Conservation (phyloP, 345 rosid species). For the Aquilaria yunnanensis region DNA sequence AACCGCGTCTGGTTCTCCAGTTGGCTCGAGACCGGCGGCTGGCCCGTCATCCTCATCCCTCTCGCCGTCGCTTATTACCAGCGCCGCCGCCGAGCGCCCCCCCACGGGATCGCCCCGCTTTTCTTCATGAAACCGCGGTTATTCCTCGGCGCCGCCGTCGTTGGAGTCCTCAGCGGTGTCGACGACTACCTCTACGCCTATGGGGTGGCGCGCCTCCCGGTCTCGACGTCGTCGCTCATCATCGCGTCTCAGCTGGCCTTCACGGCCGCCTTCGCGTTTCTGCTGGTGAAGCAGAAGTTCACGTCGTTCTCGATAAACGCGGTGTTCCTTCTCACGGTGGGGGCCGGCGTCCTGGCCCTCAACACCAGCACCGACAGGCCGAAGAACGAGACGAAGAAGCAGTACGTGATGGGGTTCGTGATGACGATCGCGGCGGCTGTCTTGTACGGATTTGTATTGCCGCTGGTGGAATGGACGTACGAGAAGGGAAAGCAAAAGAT, state of each 20-base stretch:
- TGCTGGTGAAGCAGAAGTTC: conserved; percentile 68
- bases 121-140: conserved; percentile 33
- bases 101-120: conserved; percentile 12
- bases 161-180: conserved; percentile 52
- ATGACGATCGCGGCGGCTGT: conserved; percentile 50
- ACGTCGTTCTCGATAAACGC: conserved; percentile 54
- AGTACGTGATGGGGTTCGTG: conserved; percentile 44
- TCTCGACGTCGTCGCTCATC: conserved; percentile 58
- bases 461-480: conserved; percentile 57
- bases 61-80: conserved; percentile 32
- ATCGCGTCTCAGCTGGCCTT: conserved; percentile 58
- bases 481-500: conserved; percentile 49
- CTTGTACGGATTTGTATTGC: conserved; percentile 57
- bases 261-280: conserved; percentile 58
- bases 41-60: conserved; percentile 41
- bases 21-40: conserved; percentile 53
- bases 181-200: conserved; percentile 62
- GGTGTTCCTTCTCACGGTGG: conserved; percentile 42
- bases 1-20: conserved; percentile 62
- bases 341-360: conserved; percentile 43
- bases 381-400: conserved; percentile 24
- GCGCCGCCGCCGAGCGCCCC: conserved; percentile 20
- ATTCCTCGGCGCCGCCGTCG: conserved; percentile 29
- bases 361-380: conserved; percentile 44
- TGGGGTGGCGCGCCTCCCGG: conserved; percentile 60